phyloP scores from a whole-genome alignment of 2,329 filamentous ascomycete species.

The Colletotrichum sidae region DNA sequence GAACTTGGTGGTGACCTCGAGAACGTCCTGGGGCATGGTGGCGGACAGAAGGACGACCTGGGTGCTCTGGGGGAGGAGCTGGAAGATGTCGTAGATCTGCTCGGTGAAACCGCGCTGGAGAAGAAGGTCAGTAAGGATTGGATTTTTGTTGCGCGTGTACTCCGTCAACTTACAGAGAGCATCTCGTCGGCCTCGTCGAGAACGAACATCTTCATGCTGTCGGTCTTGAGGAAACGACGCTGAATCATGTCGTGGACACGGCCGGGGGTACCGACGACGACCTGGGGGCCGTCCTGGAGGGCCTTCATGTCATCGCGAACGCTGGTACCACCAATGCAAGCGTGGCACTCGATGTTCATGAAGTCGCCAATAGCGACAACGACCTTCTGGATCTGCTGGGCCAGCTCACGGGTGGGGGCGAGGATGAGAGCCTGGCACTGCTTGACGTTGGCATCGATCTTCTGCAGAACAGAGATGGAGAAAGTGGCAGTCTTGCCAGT shows the following conservation, averaged over 20 bases:
- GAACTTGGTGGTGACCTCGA: conserved; percentile 99
- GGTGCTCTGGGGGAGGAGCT: conserved; percentile 96
- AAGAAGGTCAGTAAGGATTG: conserved; percentile 42
- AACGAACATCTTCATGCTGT: conserved; percentile 99
- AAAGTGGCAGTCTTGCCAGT: conserved; percentile 99
- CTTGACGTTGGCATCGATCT: conserved; percentile 96
- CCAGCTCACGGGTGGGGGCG: conserved; percentile 96
- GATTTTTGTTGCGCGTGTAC: conserved; percentile 42
- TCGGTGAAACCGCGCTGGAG: conserved; percentile 94
- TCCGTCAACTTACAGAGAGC: conserved; percentile 77
- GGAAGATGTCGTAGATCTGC: conserved; percentile 99
- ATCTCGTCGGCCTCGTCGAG: conserved; percentile 99
- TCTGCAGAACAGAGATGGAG: conserved; percentile 98
- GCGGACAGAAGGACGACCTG: conserved; percentile 98
- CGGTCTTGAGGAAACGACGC: conserved; percentile 95
- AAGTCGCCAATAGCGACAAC: conserved; percentile 99
- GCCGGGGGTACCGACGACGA: conserved; percentile 97
- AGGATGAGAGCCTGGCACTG: conserved; percentile 98
- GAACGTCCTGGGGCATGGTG: conserved; percentile 98
- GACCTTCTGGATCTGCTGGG: conserved; percentile 99
- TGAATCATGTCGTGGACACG: conserved; percentile 99
- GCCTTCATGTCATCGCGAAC: conserved; percentile 99
- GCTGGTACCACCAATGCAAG: conserved; percentile 98
- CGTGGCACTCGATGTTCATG: conserved; percentile 99
- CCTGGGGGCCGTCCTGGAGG: conserved; percentile 93